These are phyloP conservation scores for Serendipita sp. DNA, from an alignment of 768 basidiomycete genomes.

Conservation along the genomic window DNA sequence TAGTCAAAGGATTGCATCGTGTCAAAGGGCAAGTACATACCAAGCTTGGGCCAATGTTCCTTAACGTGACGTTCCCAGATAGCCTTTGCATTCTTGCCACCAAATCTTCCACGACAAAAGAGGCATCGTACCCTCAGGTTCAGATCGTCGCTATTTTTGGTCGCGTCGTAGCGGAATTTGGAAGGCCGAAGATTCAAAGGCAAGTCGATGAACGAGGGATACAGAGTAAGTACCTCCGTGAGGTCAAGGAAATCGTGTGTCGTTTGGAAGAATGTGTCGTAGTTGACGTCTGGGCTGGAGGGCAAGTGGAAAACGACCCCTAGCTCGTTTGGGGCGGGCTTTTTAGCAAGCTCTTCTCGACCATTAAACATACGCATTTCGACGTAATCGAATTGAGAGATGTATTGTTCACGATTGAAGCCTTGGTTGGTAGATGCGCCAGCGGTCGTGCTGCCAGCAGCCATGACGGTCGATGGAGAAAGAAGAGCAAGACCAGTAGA, in stretches of 20 bases:
- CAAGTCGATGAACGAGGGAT: neutral
- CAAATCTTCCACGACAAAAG: neutral
- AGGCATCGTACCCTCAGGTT: neutral
- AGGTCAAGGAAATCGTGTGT: neutral
- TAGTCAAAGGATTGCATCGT: too few relatives aligned
- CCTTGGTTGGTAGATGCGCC: neutral
- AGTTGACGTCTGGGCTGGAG: neutral
- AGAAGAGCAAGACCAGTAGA: neutral
- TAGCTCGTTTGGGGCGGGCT: neutral
- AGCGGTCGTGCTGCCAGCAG: neutral
- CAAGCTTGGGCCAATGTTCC: constrained; percentile 4
- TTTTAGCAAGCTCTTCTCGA: neutral
- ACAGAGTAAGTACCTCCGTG: neutral
- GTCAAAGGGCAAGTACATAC: neutral
- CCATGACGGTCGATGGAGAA: neutral
- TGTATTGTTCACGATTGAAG: neutral
- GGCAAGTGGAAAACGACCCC: neutral
- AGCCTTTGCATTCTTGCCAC: constrained; percentile 5
- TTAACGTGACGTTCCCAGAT: constrained; percentile 4
- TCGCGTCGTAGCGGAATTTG: neutral
- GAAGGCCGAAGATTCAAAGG: constrained; percentile 1
- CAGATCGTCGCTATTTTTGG: neutral
- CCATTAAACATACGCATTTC: neutral
- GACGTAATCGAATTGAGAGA: neutral
- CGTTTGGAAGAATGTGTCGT: constrained; percentile 1